These are phyloP conservation scores for Neonectria hederae DNA, from an alignment of 2,329 filamentous ascomycete species.

Conservation along the genomic window DNA sequence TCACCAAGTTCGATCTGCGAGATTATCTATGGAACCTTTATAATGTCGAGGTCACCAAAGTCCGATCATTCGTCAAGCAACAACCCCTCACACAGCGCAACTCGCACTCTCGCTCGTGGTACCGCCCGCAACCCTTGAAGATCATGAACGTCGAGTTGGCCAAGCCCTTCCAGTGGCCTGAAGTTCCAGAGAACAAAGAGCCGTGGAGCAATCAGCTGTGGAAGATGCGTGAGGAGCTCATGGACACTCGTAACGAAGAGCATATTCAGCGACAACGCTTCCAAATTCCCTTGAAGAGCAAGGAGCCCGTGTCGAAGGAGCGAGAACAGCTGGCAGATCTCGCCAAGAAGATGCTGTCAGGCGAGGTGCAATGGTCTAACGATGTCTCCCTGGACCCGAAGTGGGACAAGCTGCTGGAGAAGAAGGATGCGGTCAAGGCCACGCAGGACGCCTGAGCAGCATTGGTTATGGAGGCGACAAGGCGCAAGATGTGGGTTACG, in stretches of 20 bases:
- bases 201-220: constrained; percentile 73
- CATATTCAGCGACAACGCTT: constrained; percentile 45
- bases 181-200: constrained; percentile 68
- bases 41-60: constrained; percentile 73
- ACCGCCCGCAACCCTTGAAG: constrained; percentile 79
- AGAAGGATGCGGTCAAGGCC: constrained; percentile 35
- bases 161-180: constrained; percentile 89
- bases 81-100: constrained; percentile 63
- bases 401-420: constrained; percentile 52
- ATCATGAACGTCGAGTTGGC: constrained; percentile 94
- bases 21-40: constrained; percentile 94
- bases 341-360: constrained; percentile 69
- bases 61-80: constrained; percentile 82
- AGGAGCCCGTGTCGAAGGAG: constrained; percentile 52
- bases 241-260: constrained; percentile 52
- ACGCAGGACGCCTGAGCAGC: constrained; percentile 34
- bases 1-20: constrained; percentile 96
- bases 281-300: constrained; percentile 53
- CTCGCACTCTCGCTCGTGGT: constrained; percentile 64
- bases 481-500: constrained; percentile 20
- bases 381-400: constrained; percentile 56
- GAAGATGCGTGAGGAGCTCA: constrained; percentile 60
- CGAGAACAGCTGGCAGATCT: constrained; percentile 65
- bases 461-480: constrained; percentile 9
- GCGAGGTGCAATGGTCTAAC: constrained; percentile 69